A percentile compares a stretch with the other conserved stretches of the same genome.
Conservation (phyloP, 805 yeast species). For the Myxozyma neotropica region DNA sequence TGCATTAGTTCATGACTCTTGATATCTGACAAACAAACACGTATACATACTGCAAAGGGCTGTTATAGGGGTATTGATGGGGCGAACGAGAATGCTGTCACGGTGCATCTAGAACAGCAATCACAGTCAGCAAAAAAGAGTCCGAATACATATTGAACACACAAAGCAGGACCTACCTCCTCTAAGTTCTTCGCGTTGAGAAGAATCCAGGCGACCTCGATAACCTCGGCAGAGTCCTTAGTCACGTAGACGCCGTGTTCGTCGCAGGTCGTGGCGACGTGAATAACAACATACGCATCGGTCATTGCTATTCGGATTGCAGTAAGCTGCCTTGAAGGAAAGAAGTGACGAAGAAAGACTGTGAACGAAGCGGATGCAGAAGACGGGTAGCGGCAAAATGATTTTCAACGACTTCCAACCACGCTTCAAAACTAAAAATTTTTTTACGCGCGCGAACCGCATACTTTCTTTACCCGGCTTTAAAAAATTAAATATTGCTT, state of each 20-base stretch:
- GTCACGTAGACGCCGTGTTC: conserved; percentile 60
- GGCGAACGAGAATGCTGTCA: conserved; percentile 58
- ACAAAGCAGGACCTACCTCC: conserved; percentile 35
- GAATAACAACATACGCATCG: conserved; percentile 62
- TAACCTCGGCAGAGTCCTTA: conserved; percentile 68
- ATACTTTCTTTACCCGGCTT: background rate
- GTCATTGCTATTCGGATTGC: conserved; percentile 43
- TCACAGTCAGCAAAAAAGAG: background rate
- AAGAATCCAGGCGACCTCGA: conserved; percentile 68
- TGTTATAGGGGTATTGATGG: conserved; percentile 67
- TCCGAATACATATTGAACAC: background rate
- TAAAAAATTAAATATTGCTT: background rate
- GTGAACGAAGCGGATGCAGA: background rate
- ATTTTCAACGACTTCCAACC: background rate
- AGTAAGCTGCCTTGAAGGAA: background rate
- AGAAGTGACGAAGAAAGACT: background rate
- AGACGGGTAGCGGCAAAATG: background rate
- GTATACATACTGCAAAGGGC: conserved; percentile 43
- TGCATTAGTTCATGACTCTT: background rate
- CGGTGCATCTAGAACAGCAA: conserved; percentile 38
- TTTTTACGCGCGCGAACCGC: background rate
- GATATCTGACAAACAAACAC: background rate
- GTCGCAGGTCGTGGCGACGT: conserved; percentile 67
- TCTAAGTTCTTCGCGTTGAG: conserved; percentile 57
- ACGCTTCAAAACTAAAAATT: too few species aligned